These are phyloP conservation scores for Vitis riparia DNA, from an alignment of 164 flowering plant genomes.

Conservation along the genomic window DNA sequence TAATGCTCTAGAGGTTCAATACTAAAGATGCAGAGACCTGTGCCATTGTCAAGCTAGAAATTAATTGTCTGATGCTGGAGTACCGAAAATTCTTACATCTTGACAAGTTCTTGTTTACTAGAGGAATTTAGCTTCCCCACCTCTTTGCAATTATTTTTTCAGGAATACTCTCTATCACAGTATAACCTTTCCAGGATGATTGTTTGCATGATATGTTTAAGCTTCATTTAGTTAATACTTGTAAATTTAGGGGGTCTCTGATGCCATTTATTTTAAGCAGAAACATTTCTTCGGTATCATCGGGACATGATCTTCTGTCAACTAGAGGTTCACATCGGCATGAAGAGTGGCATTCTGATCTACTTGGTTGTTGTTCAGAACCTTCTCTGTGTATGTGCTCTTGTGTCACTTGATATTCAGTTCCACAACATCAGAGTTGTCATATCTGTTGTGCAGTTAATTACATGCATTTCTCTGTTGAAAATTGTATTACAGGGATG, in stretches of 20 bases:
- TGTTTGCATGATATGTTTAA: background rate
- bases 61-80: no score
- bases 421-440: background rate
- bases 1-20: no score
- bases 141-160: background rate
- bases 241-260: background rate
- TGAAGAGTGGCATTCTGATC: conserved; percentile 92
- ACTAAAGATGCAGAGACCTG: background rate
- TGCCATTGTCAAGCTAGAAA: background rate
- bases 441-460: background rate
- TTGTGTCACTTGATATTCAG: background rate
- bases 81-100: no score
- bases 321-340: conserved; percentile 45
- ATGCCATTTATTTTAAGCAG: conserved; percentile 37
- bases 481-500: no score
- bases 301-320: conserved; percentile 62
- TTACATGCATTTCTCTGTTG: background rate
- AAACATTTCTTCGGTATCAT: conserved; percentile 64
- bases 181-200: background rate
- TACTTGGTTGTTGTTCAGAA: conserved; percentile 93
- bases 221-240: background rate
- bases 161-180: background rate
- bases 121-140: background rate
- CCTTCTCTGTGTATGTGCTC: conserved; percentile 74
- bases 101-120: no score